Evolutionary conservation across 352 stramenopile genomes (phyloP).

Genomic region (Globisporangium orthogonon): DNA sequence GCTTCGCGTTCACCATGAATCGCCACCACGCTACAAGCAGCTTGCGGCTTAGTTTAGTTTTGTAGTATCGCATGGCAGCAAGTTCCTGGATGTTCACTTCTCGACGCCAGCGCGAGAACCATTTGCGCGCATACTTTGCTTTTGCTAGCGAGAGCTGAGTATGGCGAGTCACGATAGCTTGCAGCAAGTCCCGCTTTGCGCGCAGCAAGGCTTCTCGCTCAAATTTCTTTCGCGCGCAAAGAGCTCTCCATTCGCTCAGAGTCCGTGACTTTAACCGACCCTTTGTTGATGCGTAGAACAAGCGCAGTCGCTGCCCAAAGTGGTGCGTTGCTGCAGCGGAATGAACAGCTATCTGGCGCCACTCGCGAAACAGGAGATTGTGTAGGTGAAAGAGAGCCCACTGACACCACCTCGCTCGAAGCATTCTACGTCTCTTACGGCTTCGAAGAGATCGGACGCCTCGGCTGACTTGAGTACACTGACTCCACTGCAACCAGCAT

Average conservation of each 20-base stretch:
- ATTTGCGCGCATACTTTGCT: constrained; percentile 4
- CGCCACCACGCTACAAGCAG: constrained; percentile 33
- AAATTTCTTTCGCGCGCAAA: neutral
- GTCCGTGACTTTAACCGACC: neutral
- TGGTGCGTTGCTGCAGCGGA: constrained; percentile 13
- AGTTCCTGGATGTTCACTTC: neutral
- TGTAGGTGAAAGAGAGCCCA: constrained; percentile 24
- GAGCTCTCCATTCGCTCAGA: constrained; percentile 4
- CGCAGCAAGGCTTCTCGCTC: constrained; percentile 1
- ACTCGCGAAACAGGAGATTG: constrained; percentile 17
- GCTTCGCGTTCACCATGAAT: constrained; percentile 34
- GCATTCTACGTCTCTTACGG: constrained; percentile 1
- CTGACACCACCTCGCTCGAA: constrained; percentile 12
- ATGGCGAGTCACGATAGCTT: constrained; percentile 1
- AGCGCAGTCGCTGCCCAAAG: constrained; percentile 25
- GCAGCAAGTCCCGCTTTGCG: constrained; percentile 1
- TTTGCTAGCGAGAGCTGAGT: neutral
- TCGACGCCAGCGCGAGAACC: constrained; percentile 7
- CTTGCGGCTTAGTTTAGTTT: constrained; percentile 14
- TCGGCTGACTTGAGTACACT: neutral
- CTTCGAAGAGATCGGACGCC: constrained; percentile 6
- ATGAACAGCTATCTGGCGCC: constrained; percentile 9
- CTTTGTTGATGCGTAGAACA: constrained; percentile 14
- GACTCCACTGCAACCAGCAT: constrained; percentile 27
- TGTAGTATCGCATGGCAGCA: constrained; percentile 14